Percentiles rank a stretch among this genome's conserved stretches.
phyloP scores from a whole-genome alignment of 805 yeast species.

The Wickerhamiella qilinensis region DNA sequence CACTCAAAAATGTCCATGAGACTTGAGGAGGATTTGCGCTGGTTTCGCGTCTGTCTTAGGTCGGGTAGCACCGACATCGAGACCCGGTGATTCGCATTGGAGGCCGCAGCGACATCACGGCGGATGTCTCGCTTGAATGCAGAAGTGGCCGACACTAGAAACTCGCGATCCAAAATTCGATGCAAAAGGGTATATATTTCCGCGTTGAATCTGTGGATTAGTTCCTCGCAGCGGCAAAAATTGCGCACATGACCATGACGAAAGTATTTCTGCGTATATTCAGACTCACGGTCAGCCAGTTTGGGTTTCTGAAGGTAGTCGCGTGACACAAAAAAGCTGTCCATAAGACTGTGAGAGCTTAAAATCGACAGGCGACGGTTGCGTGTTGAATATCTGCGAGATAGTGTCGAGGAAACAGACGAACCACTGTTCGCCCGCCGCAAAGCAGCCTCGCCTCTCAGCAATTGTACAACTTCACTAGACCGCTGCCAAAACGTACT shows the following conservation, averaged over 20 bases:
- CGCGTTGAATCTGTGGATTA: slow-evolving; percentile 22
- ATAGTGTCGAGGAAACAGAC: slow-evolving; percentile 8
- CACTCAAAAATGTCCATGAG: slow-evolving; percentile 8
- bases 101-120: slow-evolving; percentile 4
- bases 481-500: slow-evolving; percentile 5
- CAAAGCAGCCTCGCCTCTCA: slow-evolving; percentile 5
- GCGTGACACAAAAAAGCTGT: slow-evolving; percentile 18
- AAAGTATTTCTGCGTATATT: slow-evolving; percentile 17
- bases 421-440: slow-evolving; percentile 14
- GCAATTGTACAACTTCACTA: slow-evolving; percentile 2
- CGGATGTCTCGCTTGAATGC: slow-evolving; percentile 14
- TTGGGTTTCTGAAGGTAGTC: slow-evolving; percentile 17
- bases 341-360: slow-evolving; percentile 13
- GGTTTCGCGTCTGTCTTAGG: slow-evolving; percentile 1
- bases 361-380: slow-evolving; percentile 17
- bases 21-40: slow-evolving; percentile 7
- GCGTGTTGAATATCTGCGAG: slow-evolving; percentile 12
- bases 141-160: slow-evolving; percentile 8
- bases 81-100: slow-evolving; percentile 5
- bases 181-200: slow-evolving; percentile 19
- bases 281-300: slow-evolving; percentile 22
- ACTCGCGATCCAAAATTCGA: slow-evolving; percentile 19
- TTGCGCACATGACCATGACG: slow-evolving; percentile 20
- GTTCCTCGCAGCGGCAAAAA: slow-evolving; percentile 22
- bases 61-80: slow-evolving; percentile 8